Evolutionary conservation across 2,329 filamentous ascomycete species (phyloP).

Genomic region (Colletotrichum lupini): DNA sequence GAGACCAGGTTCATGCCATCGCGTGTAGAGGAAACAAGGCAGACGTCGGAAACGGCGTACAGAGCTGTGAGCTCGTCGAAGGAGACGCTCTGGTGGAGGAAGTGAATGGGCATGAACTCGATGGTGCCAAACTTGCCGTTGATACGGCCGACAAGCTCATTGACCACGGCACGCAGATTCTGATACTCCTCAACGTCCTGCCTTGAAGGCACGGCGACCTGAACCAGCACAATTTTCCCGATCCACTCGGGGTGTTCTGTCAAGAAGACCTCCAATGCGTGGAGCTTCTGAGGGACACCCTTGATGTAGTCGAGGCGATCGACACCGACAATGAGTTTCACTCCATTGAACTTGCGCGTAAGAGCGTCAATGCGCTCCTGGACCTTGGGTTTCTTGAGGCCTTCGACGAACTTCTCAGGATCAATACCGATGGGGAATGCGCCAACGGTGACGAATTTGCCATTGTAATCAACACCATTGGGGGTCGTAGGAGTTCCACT

Average conservation of each 20-base stretch:
- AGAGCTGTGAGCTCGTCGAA: slow-evolving; percentile 96
- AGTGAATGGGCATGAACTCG: slow-evolving; percentile 99
- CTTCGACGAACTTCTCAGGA: slow-evolving; percentile 94
- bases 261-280: slow-evolving; percentile 95
- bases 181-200: slow-evolving; percentile 99
- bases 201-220: slow-evolving; percentile 93
- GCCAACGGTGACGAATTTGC: slow-evolving; percentile 88
- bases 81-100: slow-evolving; percentile 94
- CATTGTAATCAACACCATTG: slow-evolving; percentile 91
- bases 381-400: slow-evolving; percentile 85
- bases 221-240: slow-evolving; percentile 94
- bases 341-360: slow-evolving; percentile 91
- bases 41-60: slow-evolving; percentile 92
- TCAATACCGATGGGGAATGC: slow-evolving; percentile 99
- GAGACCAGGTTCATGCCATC: slow-evolving; percentile 99
- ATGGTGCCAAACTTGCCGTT: slow-evolving; percentile 97
- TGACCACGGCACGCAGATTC: slow-evolving; percentile 93
- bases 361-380: slow-evolving; percentile 87
- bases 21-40: slow-evolving; percentile 92
- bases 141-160: slow-evolving; percentile 95
- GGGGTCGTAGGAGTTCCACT: slow-evolving; percentile 82
- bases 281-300: slow-evolving; percentile 96
- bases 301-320: slow-evolving; percentile 99
- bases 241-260: slow-evolving; percentile 99
- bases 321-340: slow-evolving; percentile 96